phyloP scores from a whole-genome alignment of 2,329 filamentous ascomycete genomes.

The Exserohilum turcica region DNA sequence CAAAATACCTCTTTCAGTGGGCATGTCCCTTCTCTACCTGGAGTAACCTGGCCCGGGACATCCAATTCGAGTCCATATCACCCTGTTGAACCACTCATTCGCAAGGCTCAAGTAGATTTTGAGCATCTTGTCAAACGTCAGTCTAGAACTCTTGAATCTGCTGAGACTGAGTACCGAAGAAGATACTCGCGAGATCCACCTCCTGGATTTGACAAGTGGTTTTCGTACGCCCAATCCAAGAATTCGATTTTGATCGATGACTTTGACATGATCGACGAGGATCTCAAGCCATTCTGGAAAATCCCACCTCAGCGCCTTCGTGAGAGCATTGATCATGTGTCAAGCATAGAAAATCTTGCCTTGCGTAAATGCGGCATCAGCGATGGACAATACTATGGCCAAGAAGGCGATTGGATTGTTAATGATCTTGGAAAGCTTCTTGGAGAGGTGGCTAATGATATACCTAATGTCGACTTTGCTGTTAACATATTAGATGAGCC shows the following conservation, averaged over 20 bases:
- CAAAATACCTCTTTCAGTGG: not conserved
- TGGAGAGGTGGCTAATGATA: not conserved
- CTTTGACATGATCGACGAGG: conserved; percentile 53
- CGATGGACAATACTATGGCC: conserved; percentile 1
- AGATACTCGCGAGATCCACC: conserved; percentile 55
- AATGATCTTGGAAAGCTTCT: conserved; percentile 4
- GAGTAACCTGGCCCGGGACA: not conserved
- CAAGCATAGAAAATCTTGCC: conserved; percentile 5
- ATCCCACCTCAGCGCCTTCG: conserved; percentile 19
- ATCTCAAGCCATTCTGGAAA: conserved; percentile 51
- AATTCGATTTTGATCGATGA: conserved; percentile 58
- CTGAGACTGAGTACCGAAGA: conserved; percentile 50
- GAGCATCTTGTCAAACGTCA: conserved; percentile 43
- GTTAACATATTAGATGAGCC: conserved; percentile 17
- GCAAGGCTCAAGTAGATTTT: conserved; percentile 21
- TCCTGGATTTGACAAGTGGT: conserved; percentile 56
- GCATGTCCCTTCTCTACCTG: not conserved
- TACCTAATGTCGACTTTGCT: conserved; percentile 16
- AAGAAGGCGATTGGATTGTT: conserved; percentile 9
- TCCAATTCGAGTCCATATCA: not conserved
- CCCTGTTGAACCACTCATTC: not conserved
- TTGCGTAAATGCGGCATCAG: conserved; percentile 13
- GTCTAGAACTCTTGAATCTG: conserved; percentile 41
- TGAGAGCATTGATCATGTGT: conserved; percentile 6
- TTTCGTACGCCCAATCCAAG: conserved; percentile 48